Percentiles rank a stretch among this genome's conserved stretches.
These are phyloP conservation scores for Reutealis trisperma DNA, from an alignment of 345 rosid species.

Conservation along the genomic window DNA sequence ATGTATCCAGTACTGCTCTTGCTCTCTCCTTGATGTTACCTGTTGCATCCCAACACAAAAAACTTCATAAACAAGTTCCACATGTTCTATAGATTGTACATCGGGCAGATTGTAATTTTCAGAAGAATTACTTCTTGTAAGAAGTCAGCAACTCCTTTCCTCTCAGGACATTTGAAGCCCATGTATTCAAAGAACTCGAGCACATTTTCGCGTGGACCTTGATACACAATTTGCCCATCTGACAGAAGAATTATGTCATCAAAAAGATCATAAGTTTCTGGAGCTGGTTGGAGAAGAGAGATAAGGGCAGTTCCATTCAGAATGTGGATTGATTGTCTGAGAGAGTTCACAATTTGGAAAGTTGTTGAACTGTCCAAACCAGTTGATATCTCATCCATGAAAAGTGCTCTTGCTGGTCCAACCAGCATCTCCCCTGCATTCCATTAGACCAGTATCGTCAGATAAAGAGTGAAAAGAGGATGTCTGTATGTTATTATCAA, in stretches of 20 bases:
- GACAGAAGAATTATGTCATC: conserved; percentile 76
- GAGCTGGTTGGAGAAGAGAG: conserved; percentile 83
- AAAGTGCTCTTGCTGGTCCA: conserved; percentile 67
- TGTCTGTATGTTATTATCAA: background rate
- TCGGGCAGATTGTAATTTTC: background rate
- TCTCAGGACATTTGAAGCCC: conserved; percentile 69
- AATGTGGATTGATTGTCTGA: conserved; percentile 54
- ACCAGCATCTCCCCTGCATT: conserved; percentile 68
- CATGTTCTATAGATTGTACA: background rate
- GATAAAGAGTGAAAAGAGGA: background rate
- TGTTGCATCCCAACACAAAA: conserved; percentile 9
- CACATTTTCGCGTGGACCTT: conserved; percentile 61
- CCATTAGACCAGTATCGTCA: too few relatives aligned
- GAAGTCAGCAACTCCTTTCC: conserved; percentile 79
- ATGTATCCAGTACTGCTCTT: conserved; percentile 66
- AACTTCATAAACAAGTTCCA: background rate
- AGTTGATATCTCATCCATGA: conserved; percentile 82
- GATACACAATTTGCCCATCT: conserved; percentile 72
- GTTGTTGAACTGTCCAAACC: conserved; percentile 80
- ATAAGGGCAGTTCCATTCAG: conserved; percentile 67
- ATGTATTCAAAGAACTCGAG: conserved; percentile 59
- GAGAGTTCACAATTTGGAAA: conserved; percentile 63
- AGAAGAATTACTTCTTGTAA: conserved; percentile 57
- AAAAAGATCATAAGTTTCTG: conserved; percentile 65
- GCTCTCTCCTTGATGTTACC: conserved; percentile 67